Evolutionary conservation across 2,329 filamentous ascomycete species (phyloP).

Genomic region (Endocalyx cinctus): DNA sequence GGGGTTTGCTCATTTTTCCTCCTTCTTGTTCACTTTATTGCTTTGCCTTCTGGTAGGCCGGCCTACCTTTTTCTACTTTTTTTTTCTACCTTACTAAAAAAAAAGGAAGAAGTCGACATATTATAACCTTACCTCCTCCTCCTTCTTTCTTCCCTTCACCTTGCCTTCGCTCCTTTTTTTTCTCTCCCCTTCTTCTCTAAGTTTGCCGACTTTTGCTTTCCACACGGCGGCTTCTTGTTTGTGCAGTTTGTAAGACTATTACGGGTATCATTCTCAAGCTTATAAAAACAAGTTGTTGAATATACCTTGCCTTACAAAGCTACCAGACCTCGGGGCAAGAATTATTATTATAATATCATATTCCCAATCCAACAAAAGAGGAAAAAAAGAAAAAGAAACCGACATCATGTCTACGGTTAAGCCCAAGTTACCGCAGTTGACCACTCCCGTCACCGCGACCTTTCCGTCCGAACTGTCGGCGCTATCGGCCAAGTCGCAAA

Average conservation of each 20-base stretch:
- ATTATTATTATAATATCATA: neutral
- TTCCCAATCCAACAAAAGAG: conserved; percentile 9
- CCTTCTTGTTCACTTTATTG: too few species aligned
- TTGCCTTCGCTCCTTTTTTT: conserved; percentile 2
- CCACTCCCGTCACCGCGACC: conserved; percentile 57
- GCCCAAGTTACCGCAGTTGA: conserved; percentile 58
- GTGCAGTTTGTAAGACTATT: conserved; percentile 29
- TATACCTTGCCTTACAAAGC: neutral
- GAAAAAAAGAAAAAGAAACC: conserved; percentile 8
- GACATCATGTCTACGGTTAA: conserved; percentile 46
- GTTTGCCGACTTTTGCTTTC: conserved; percentile 30
- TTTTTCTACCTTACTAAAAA: too few species aligned
- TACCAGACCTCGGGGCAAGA: neutral
- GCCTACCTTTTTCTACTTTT: too few species aligned
- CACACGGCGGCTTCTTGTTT: conserved; percentile 32
- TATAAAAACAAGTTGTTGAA: conserved; percentile 42
- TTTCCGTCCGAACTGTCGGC: conserved; percentile 60
- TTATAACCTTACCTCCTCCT: conserved; percentile 29
- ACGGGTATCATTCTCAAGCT: conserved; percentile 13
- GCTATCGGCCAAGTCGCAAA: conserved; percentile 63
- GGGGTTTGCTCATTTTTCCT: too few species aligned
- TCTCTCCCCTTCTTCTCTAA: conserved; percentile 19
- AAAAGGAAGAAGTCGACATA: conserved; percentile 21
- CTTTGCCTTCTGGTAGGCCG: too few species aligned
- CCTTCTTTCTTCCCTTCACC: conserved; percentile 14